phyloP scores from a whole-genome alignment of 106 monocot genomes.

The Dendrobium huoshanense region DNA sequence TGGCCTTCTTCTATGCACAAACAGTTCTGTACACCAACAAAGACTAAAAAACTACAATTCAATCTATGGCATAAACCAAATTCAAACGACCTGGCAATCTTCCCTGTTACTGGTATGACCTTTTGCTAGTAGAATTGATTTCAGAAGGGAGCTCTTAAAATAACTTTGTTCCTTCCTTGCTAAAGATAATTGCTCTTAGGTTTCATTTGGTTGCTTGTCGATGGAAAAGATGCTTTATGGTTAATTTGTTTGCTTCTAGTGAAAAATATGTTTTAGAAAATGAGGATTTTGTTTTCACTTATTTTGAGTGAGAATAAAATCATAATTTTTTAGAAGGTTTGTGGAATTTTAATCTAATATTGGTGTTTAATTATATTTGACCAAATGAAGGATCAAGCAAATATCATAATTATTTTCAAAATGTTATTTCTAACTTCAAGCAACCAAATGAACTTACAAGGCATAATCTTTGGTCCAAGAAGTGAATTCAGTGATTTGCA shows the following conservation, averaged over 20 bases:
- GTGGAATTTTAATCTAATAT: too few relatives aligned
- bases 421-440: neutral
- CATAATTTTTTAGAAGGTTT: too few relatives aligned
- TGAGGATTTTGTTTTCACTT: too few relatives aligned
- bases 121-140: too few relatives aligned
- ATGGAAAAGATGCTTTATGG: neutral
- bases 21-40: neutral
- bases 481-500: conserved; percentile 26
- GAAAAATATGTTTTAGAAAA: neutral
- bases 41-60: neutral
- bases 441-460: too few relatives aligned
- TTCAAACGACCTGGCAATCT: too few relatives aligned
- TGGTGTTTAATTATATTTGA: neutral
- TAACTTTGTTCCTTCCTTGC: neutral
- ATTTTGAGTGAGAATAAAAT: too few relatives aligned
- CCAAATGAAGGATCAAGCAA: neutral
- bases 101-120: too few relatives aligned
- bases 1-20: too few relatives aligned
- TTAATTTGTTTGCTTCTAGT: neutral
- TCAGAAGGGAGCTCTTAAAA: too few relatives aligned
- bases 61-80: neutral
- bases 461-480: neutral
- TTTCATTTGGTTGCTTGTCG: neutral
- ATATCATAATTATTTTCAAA: neutral
- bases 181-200: neutral